Evolutionary conservation across 176 grass and related monocot genomes (phyloP), one percentile per base, ranked within the genome.

Genomic region (Zoysia japonica): DNA sequence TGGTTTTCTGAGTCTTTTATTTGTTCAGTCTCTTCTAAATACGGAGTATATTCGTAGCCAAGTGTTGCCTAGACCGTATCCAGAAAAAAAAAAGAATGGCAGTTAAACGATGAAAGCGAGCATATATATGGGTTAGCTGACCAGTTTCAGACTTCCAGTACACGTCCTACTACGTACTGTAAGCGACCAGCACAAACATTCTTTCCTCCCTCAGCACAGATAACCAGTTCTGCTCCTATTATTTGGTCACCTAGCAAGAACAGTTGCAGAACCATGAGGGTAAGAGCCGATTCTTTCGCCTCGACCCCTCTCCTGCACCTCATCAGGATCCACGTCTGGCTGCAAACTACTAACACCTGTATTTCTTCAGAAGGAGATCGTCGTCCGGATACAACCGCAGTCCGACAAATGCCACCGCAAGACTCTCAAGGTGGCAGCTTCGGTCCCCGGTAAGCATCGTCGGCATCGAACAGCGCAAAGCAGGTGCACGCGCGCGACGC

Each of bases 321-420:
- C 11, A 0, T 39, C 28, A 28, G 28, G 46, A 6, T 43, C 1
- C 5, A 4, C 53, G 28, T 8, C 19, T 55, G 2, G 48, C 8
- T 9, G 13, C 47, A 60, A 10, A 9, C 38, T 53, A 2, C 40
- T 69, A 40, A 52, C 61, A 44, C 17, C 2, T 61, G 41, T 6
- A 75, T 5, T 75, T 74, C 1, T 72, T 50, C 64, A 84, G 76
- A 80, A 75, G 81, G 86, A 80, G 86, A 84, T 88, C 6, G 44
- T 88, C 64, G 75, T 88, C 11, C 54, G 76, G 71, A 80, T 80
- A 51, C 76, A 62, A 15, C 62, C 40, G 47, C 55, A 47, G 17
- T 84, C 63, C 2, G 81, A 75, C 38, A 84, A 53, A 20, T 45
- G 9, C 76, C 76, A n/a, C 9, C 17, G 36, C 53, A 84, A 62